Percentiles rank a stretch among this genome's conserved stretches.
Evolutionary conservation across 106 monocot species (phyloP).

Genomic region (Iris macrosiphon): DNA sequence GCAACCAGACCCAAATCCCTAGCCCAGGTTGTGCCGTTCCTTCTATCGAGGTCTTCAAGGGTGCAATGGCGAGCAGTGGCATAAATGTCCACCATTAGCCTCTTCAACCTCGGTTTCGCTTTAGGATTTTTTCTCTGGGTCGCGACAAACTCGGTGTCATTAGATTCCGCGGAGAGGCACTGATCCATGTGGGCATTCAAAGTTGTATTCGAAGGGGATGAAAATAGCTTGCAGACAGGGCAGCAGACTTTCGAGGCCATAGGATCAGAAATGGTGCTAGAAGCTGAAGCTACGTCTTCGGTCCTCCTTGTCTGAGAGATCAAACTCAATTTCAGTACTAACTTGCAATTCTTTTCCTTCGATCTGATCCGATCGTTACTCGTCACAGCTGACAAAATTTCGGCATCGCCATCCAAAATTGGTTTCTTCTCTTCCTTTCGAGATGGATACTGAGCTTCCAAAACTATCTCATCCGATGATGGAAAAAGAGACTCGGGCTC

Average conservation of each 20-base stretch:
- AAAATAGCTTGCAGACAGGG: conserved; percentile 75
- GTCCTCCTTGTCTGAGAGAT: conserved; percentile 1
- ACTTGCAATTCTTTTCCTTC: conserved; percentile 29
- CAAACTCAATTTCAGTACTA: conserved; percentile 25
- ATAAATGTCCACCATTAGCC: conserved; percentile 62
- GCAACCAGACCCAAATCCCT: conserved; percentile 19
- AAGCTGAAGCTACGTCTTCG: conserved; percentile 33
- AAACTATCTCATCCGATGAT: no score
- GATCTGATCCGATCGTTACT: neutral
- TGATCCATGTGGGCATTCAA: conserved; percentile 86
- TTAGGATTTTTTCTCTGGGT: conserved; percentile 22
- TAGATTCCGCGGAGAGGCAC: conserved; percentile 43
- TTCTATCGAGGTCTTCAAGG: conserved; percentile 71
- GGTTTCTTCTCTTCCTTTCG: neutral
- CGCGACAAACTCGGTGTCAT: conserved; percentile 8
- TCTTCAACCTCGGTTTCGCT: conserved; percentile 61
- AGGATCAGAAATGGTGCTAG: conserved; percentile 43
- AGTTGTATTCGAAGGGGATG: conserved; percentile 76
- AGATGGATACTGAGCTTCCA: neutral
- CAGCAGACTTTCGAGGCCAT: conserved; percentile 74
- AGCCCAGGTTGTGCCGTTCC: conserved; percentile 74
- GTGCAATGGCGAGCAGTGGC: conserved; percentile 45
- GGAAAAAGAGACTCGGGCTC: no score
- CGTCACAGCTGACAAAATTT: neutral
- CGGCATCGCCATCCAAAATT: neutral